These are phyloP conservation scores for Ostreobium quekettii DNA, from an alignment of 139 green algal genomes.

Conservation along the genomic window DNA sequence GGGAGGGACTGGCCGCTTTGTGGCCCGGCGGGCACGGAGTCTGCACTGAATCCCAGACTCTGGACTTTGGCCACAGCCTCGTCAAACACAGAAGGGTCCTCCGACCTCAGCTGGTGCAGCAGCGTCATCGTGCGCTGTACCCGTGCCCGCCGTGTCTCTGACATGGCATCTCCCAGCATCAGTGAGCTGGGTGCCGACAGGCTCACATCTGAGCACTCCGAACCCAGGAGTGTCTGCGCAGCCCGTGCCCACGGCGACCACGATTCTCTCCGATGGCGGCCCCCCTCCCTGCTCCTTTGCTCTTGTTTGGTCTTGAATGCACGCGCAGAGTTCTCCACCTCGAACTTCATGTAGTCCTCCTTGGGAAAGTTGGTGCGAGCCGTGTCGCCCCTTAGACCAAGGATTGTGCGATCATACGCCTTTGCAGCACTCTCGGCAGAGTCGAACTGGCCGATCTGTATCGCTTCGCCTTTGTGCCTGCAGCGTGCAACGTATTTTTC, in stretches of 20 bases:
- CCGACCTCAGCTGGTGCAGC: too few relatives aligned
- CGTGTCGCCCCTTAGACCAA: not conserved
- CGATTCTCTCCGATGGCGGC: not conserved
- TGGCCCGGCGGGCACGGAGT: too few relatives aligned
- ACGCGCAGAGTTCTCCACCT: not conserved
- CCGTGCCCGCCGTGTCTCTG: too few relatives aligned
- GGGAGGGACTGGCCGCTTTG: too few relatives aligned
- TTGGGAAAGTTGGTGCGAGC: constrained; percentile 1
- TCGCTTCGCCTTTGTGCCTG: constrained; percentile 3
- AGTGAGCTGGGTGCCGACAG: too few relatives aligned
- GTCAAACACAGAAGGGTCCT: too few relatives aligned
- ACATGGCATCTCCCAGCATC: too few relatives aligned
- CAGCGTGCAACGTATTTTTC: constrained; percentile 7
- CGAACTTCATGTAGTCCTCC: constrained; percentile 6
- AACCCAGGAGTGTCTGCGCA: constrained; percentile 10
- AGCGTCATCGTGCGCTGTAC: too few relatives aligned
- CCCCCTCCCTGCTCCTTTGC: not conserved
- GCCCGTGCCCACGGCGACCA: not conserved
- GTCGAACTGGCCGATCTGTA: constrained; percentile 4
- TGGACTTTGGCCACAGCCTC: too few relatives aligned
- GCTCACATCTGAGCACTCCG: too few relatives aligned
- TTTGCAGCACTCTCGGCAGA: not conserved
- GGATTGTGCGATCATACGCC: constrained; percentile 10
- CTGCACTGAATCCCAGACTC: too few relatives aligned
- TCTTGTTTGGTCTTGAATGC: constrained; percentile 4